A percentile compares a stretch with the other conserved stretches of the same genome.
phyloP scores from a whole-genome alignment of 2,329 filamentous ascomycete species.

The Clonostachys rosea region DNA sequence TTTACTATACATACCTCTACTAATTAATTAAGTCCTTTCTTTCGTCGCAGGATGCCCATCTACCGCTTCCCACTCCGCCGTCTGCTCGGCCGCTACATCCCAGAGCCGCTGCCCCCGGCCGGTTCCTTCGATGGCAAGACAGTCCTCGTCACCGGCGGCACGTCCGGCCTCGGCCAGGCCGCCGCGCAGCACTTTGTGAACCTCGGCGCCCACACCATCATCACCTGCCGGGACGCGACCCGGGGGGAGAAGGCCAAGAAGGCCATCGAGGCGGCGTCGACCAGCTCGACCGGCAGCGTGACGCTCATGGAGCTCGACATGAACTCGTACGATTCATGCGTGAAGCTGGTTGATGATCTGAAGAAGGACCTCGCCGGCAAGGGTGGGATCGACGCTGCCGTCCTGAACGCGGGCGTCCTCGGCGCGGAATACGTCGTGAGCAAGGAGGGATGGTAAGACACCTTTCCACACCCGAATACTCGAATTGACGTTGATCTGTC shows the following conservation, averaged over 20 bases:
- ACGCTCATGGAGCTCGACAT: neutral
- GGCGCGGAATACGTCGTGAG: slow-evolving; percentile 7
- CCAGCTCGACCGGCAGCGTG: neutral
- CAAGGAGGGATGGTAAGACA: slow-evolving; percentile 41
- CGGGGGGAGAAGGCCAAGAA: slow-evolving; percentile 29
- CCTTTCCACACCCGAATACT: no score
- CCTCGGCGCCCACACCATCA: slow-evolving; percentile 32
- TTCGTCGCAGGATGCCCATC: no score
- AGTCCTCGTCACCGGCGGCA: slow-evolving; percentile 34
- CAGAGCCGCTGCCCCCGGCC: neutral
- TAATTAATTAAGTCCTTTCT: no score
- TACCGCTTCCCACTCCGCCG: neutral
- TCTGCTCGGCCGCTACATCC: neutral
- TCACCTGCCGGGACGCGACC: slow-evolving; percentile 26
- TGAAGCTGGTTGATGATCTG: neutral
- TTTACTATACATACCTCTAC: no score
- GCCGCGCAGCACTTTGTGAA: slow-evolving; percentile 30
- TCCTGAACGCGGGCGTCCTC: slow-evolving; percentile 20
- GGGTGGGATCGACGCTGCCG: slow-evolving; percentile 10
- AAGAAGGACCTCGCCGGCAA: neutral
- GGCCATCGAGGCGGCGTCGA: slow-evolving; percentile 18
- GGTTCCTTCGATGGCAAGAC: slow-evolving; percentile 10
- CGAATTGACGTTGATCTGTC: no score
- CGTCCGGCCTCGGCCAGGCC: slow-evolving; percentile 31
- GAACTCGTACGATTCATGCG: neutral